Percentiles rank a stretch among this genome's conserved stretches.
Evolutionary conservation across 148 eudicot genomes (phyloP).

Genomic region (Cornus controversa): DNA sequence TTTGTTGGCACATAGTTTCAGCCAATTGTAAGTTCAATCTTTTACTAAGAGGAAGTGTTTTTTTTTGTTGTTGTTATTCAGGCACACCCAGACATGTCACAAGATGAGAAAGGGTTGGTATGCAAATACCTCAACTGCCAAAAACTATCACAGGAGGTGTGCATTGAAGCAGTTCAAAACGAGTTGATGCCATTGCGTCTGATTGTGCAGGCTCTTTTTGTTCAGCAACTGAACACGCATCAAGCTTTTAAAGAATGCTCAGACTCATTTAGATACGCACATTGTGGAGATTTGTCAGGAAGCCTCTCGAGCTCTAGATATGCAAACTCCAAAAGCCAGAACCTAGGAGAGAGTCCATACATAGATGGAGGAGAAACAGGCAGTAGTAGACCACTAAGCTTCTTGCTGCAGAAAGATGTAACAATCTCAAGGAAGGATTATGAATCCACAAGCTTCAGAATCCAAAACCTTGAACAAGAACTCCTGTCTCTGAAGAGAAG

Average conservation of each 20-base stretch:
- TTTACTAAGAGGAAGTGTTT: background rate
- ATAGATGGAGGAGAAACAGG: slow-evolving; percentile 38
- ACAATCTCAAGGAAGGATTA: slow-evolving; percentile 45
- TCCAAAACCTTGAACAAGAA: slow-evolving; percentile 80
- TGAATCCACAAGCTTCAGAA: slow-evolving; percentile 84
- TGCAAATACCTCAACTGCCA: slow-evolving; percentile 85
- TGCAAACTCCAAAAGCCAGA: slow-evolving; percentile 51
- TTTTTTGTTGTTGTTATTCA: slow-evolving; percentile 29
- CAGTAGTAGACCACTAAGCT: slow-evolving; percentile 32
- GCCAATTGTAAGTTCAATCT: background rate
- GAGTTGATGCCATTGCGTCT: slow-evolving; percentile 89
- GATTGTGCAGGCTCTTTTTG: slow-evolving; percentile 85
- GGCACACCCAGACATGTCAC: slow-evolving; percentile 66
- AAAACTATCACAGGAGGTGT: slow-evolving; percentile 77
- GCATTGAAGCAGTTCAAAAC: slow-evolving; percentile 88
- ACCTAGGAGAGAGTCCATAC: slow-evolving; percentile 56
- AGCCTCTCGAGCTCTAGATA: slow-evolving; percentile 64
- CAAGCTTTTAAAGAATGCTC: slow-evolving; percentile 79
- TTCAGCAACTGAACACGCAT: slow-evolving; percentile 87
- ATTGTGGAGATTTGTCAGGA: slow-evolving; percentile 59
- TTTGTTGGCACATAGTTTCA: background rate
- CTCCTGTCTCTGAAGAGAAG: slow-evolving; percentile 60
- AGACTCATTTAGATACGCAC: slow-evolving; percentile 71
- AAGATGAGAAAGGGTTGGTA: slow-evolving; percentile 64
- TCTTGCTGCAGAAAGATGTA: slow-evolving; percentile 42